Conservation (phyloP, 352 stramenopile genomes). For the Pythium phragmitis region DNA sequence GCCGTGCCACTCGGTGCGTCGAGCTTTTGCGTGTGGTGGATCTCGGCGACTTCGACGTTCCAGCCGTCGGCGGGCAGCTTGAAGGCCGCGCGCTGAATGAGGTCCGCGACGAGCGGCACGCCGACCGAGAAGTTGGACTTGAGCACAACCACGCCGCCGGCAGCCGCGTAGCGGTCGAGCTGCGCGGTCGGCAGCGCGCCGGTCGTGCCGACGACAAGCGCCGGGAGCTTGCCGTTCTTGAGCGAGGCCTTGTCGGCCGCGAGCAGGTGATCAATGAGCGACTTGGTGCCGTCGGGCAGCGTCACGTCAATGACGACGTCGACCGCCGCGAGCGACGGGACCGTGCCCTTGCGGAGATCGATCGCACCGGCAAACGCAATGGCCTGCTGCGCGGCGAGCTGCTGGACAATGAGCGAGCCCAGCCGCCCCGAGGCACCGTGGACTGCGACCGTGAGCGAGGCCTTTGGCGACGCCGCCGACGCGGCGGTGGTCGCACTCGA, state of each 20-base stretch:
- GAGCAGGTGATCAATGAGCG: constrained; percentile 55
- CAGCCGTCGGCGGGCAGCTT: constrained; percentile 68
- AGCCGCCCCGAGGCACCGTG: constrained; percentile 70
- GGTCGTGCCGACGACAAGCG: constrained; percentile 79
- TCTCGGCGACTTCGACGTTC: constrained; percentile 83
- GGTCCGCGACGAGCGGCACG: constrained; percentile 72
- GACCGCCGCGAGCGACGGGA: constrained; percentile 40
- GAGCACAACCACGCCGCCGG: constrained; percentile 55
- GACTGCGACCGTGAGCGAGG: constrained; percentile 54
- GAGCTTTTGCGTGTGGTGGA: constrained; percentile 87
- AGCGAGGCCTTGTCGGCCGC: constrained; percentile 50
- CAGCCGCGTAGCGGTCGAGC: constrained; percentile 60
- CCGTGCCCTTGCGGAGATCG: constrained; percentile 48
- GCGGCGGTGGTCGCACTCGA: constrained; percentile 24
- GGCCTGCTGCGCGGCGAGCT: constrained; percentile 52
- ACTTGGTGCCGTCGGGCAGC: constrained; percentile 66
- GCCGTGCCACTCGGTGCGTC: constrained; percentile 79
- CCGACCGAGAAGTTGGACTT: constrained; percentile 87
- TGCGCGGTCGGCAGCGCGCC: constrained; percentile 52
- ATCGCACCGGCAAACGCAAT: constrained; percentile 56
- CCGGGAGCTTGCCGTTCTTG: constrained; percentile 67
- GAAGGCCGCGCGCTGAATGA: constrained; percentile 73
- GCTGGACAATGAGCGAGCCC: constrained; percentile 65
- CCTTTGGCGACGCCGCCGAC: constrained; percentile 12
- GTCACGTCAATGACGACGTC: constrained; percentile 83